Percentiles rank a stretch among this genome's conserved stretches.
Conservation (phyloP, 441 rosid genomes). For the Arabidopsis lyrata region DNA sequence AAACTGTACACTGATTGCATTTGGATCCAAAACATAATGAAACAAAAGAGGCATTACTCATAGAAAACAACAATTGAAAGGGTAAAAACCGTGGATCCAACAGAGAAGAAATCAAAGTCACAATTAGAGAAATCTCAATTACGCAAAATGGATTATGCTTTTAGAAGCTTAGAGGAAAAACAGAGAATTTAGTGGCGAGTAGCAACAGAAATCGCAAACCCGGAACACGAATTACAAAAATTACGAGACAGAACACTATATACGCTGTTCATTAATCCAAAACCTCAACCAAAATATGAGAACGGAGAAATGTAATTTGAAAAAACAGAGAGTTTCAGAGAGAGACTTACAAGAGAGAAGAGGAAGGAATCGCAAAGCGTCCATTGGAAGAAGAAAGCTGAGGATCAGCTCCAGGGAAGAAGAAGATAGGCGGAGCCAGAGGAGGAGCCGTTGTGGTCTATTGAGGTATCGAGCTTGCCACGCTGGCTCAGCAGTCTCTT, state of each 20-base stretch:
- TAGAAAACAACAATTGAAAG: no score
- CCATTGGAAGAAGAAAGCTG: conserved; percentile 20
- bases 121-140: conserved; percentile 4
- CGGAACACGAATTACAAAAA: not conserved
- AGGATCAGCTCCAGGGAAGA: conserved; percentile 30
- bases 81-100: no score
- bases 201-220: not conserved
- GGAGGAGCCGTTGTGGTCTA: conserved; percentile 72
- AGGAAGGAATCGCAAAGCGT: not conserved
- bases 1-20: no score
- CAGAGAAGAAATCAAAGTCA: not conserved
- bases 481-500: conserved; percentile 86
- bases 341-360: conserved; percentile 37
- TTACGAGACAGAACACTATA: no score
- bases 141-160: not conserved
- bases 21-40: not conserved
- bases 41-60: not conserved
- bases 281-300: no score
- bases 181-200: not conserved
- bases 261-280: no score
- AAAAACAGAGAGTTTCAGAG: no score
- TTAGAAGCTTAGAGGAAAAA: not conserved
- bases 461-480: conserved; percentile 94
- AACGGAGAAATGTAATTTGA: no score
- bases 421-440: conserved; percentile 60